These are phyloP conservation scores for Aristolochia californica DNA, from an alignment of 164 flowering plant species.

Conservation along the genomic window DNA sequence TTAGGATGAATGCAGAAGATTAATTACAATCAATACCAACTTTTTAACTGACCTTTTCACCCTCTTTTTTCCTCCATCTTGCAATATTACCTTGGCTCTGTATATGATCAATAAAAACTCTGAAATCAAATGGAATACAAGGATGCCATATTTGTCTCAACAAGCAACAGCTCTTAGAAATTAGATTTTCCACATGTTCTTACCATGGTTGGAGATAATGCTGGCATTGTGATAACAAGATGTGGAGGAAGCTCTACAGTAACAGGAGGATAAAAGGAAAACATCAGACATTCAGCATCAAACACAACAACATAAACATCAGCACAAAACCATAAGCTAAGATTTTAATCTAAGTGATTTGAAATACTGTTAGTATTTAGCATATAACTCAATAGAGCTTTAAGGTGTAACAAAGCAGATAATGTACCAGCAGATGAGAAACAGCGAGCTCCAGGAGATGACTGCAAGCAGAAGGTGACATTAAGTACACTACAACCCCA, in stretches of 20 bases:
- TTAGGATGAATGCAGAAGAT: background rate
- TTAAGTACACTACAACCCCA: background rate
- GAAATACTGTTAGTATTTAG: background rate
- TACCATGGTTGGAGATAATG: slow-evolving; percentile 95
- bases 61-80: slow-evolving; percentile 87
- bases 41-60: slow-evolving; percentile 59
- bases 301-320: background rate
- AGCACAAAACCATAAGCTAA: no score
- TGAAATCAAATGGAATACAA: background rate
- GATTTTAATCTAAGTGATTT: no score
- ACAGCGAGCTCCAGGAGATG: slow-evolving; percentile 29
- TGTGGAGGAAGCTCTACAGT: slow-evolving; percentile 50
- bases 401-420: slow-evolving; percentile 2
- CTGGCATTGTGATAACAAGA: slow-evolving; percentile 69
- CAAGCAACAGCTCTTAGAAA: background rate
- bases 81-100: slow-evolving; percentile 91
- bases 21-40: background rate
- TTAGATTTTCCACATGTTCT: slow-evolving; percentile 8
- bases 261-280: slow-evolving; percentile 5
- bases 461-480: slow-evolving; percentile 21
- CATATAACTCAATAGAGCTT: background rate
- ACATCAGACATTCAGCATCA: background rate
- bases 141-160: no score
- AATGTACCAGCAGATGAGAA: slow-evolving; percentile 61
- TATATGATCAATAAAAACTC: slow-evolving; percentile 7